Evolutionary conservation across 2,329 filamentous ascomycete species (phyloP), one percentile per base, ranked within the genome.

Genomic region (Aspergillus sp.): DNA sequence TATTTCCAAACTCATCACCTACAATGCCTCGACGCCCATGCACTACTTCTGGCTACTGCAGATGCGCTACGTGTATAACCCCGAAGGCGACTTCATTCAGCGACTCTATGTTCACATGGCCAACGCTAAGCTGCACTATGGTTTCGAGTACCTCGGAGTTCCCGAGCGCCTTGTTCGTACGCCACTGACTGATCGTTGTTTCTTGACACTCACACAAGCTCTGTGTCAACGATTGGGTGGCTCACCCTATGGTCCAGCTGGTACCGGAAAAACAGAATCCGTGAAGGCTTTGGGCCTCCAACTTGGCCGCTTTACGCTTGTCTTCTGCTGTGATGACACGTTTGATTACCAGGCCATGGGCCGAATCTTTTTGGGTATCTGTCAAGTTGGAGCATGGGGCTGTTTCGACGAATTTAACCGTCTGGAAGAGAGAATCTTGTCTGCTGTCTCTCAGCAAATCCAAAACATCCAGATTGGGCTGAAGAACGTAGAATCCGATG

Each of bases 281-380:
- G 95, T 99, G 75, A 99, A 99, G 78, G 95, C 95, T 20, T 85
- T 99, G 26, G 96, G 95, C 81, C 85, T 99, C 4, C 93, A 99
- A 75, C 87, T 99, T 56, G 96, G 95, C 73, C 89, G 96, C 61
- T 99, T 99, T 75, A 99, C 96, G 1, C 86, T 99, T 26, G 96
- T 99, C 29, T 99, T 99, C 81, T 99, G 96, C 77, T 99, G 95
- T 80, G 95, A 99, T 73, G 95, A 99, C 77, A 99, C 95, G 0
- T 99, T 99, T 71, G 95, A 99, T 76, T 99, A 98, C 83, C 95
- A 99, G 73, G 95, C 95, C 54, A 99, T 99, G 95, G 96, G 96
- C 14, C 91, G 95, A 67, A 99, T 99, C 69, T 99, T 99, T 85
- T 84, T 99, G 39, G 95, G 95, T 84, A 96, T 99, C 63, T 99